A percentile compares a stretch with the other conserved stretches of the same genome.
phyloP scores from a whole-genome alignment of 1,139 yeast genomes.

The Eremothecium sinecaudum region DNA sequence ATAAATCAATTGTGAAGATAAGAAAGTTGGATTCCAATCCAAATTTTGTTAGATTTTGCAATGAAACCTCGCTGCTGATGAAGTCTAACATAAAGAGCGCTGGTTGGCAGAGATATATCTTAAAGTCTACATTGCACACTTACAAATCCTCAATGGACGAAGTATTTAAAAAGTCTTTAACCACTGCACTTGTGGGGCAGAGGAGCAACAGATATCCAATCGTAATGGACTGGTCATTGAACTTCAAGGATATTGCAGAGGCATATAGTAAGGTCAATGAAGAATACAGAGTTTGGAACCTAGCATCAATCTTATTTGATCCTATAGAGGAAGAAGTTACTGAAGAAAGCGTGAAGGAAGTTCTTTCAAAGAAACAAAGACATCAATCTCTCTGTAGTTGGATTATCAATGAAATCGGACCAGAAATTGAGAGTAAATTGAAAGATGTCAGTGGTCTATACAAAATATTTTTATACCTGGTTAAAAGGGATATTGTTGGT shows the following conservation, averaged over 20 bases:
- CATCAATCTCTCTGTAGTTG: constrained; percentile 45
- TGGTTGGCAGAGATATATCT: constrained; percentile 6
- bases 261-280: constrained; percentile 12
- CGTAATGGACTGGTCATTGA: constrained; percentile 20
- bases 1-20: constrained; percentile 25
- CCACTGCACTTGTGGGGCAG: constrained; percentile 11
- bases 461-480: constrained; percentile 42
- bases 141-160: constrained; percentile 9
- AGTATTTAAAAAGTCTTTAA: constrained; percentile 16
- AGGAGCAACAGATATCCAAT: constrained; percentile 31
- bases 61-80: constrained; percentile 17
- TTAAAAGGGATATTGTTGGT: constrained; percentile 47
- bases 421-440: constrained; percentile 36
- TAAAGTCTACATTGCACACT: constrained; percentile 7
- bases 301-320: constrained; percentile 55
- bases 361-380: constrained; percentile 35
- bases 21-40: constrained; percentile 19
- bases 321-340: constrained; percentile 25
- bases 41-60: constrained; percentile 24
- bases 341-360: constrained; percentile 26
- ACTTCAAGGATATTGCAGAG: constrained; percentile 18
- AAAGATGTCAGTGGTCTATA: constrained; percentile 30
- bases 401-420: constrained; percentile 44
- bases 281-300: constrained; percentile 36
- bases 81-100: constrained; percentile 11